phyloP scores from a whole-genome alignment of 164 flowering plant species.

The Hamamelis virginiana region DNA sequence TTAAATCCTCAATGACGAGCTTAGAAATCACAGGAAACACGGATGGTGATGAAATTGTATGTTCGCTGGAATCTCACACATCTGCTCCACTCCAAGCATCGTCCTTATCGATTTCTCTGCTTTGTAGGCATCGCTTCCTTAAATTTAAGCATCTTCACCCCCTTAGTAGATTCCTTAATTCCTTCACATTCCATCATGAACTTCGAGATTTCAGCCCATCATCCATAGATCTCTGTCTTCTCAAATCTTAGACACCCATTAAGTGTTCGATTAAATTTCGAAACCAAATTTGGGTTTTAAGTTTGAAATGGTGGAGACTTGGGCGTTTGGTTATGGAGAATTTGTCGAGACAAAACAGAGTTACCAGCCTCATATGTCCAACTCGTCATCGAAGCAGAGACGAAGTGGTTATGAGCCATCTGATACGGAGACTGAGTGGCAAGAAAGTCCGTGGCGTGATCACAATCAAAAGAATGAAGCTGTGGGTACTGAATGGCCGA shows the following conservation, averaged over 20 bases:
- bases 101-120: constrained; percentile 28
- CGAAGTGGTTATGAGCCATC: constrained; percentile 77
- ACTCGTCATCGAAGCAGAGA: constrained; percentile 23
- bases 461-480: constrained; percentile 7
- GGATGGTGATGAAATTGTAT: constrained; percentile 4
- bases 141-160: constrained; percentile 6
- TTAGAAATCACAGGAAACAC: constrained; percentile 32
- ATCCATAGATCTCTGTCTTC: neutral
- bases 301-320: neutral
- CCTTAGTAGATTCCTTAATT: neutral
- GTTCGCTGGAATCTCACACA: neutral
- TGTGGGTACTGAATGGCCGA: neutral
- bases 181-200: neutral
- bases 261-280: neutral
- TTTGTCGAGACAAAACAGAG: constrained; percentile 24
- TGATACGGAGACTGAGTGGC: constrained; percentile 66
- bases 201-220: neutral
- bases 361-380: constrained; percentile 15
- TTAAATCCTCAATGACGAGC: constrained; percentile 15
- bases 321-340: constrained; percentile 31
- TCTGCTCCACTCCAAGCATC: constrained; percentile 3
- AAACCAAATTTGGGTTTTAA: neutral
- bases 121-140: constrained; percentile 22
- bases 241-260: neutral
- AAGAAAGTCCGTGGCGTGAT: constrained; percentile 41